phyloP scores from a whole-genome alignment of 2,329 filamentous ascomycete species.

The Fusarium sp. region DNA sequence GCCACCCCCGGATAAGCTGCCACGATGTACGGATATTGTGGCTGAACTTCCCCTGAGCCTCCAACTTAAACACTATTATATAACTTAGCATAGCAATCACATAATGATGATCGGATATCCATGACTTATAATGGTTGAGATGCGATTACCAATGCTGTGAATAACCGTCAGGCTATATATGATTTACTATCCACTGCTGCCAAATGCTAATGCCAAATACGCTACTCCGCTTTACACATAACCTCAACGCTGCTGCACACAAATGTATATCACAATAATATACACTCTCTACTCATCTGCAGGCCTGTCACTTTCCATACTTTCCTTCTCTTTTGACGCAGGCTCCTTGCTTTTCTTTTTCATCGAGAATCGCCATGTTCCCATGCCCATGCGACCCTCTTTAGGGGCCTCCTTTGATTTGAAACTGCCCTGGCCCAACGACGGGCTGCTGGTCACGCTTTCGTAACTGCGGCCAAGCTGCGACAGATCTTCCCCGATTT shows the following conservation, averaged over 20 bases:
- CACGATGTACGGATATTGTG: conserved; percentile 7
- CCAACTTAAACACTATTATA: not conserved
- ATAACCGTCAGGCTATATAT: conserved; percentile 8
- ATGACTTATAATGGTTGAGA: conserved; percentile 2
- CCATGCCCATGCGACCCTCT: conserved; percentile 61
- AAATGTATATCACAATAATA: not conserved
- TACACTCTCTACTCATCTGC: conserved; percentile 42
- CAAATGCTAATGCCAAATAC: conserved; percentile 9
- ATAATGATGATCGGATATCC: not conserved
- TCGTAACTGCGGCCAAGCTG: conserved; percentile 63
- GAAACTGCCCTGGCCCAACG: conserved; percentile 61
- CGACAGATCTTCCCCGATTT: conserved; percentile 57
- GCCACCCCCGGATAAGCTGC: conserved; percentile 16
- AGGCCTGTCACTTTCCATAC: conserved; percentile 59
- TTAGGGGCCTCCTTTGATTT: conserved; percentile 52
- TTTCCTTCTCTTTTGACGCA: conserved; percentile 58
- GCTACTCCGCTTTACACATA: conserved; percentile 7
- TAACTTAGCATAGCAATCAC: not conserved
- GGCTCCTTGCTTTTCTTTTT: conserved; percentile 67
- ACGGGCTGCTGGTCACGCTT: conserved; percentile 66
- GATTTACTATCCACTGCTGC: conserved; percentile 13
- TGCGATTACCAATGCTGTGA: conserved; percentile 15
- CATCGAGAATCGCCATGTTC: conserved; percentile 65
- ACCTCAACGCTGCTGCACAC: not conserved
- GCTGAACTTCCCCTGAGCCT: conserved; percentile 31